Evolutionary conservation across 1,284 basidiomycete genomes (phyloP), one percentile per base, ranked within the genome.

Genomic region (Trichosporon sp.): DNA sequence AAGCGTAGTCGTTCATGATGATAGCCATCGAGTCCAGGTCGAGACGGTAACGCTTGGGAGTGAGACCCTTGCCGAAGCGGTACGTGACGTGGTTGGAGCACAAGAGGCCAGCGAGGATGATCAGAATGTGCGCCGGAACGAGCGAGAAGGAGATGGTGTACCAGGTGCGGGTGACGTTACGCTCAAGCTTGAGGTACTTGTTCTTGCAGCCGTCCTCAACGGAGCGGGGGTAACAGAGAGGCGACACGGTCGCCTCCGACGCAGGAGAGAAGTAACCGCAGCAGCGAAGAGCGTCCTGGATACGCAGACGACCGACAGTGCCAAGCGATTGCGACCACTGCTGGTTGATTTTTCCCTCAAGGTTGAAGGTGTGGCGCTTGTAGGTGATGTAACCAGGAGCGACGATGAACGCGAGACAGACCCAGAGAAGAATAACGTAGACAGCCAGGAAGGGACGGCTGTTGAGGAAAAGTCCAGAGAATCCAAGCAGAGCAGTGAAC

Each of bases 11-110:
- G 73, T 91, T 89, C 88, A 91, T 89, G 75, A 91, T 89, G n/a
- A 89, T 86, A 6, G 89, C 89, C 88, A 91, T 90, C 71, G 86
- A 88, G 68, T 85, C 85, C 83, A 88, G 80, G 78, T 88, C 88
- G 66, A 92, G 83, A 26, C 90, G 84, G 80, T 91, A 92, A 21
- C 88, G 88, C 84, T 90, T 88, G 32, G 91, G 91, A 84, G 89
- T 91, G 86, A 92, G 88, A 48, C 90, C 90, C 84, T 92, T 92
- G 21, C 90, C 90, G 80, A 91, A 91, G 67, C 90, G 85, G 78
- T 91, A 91, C 11, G 90, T 91, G 76, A 92, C 87, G 75, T 91
- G 90, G 80, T 91, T 90, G 19, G 88, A 88, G 81, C 90, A 91
- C 51, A 91, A 82, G 65, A 92, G 80, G 12, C 88, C 87, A 0